Conservation (phyloP, 148 eudicot species). For the Spergularia bocconei region DNA sequence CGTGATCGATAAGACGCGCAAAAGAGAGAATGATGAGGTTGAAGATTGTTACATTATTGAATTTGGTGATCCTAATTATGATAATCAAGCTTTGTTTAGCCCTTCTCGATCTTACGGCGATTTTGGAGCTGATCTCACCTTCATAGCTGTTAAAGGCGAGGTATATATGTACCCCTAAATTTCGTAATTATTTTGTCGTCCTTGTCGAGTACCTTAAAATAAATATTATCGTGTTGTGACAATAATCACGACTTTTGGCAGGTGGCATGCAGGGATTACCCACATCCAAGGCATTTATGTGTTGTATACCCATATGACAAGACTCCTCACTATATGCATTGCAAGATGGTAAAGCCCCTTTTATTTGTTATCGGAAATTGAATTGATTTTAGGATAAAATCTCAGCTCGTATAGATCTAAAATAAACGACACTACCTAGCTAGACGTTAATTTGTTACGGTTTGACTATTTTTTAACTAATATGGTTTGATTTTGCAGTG, state of each 20-base stretch:
- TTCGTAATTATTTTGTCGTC: not conserved
- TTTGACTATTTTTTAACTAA: not conserved
- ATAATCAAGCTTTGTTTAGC: not conserved
- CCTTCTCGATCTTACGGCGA: not conserved
- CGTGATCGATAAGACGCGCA: conserved; percentile 20
- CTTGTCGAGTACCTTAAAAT: not conserved
- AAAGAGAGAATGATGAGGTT: conserved; percentile 29
- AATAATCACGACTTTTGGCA: not conserved
- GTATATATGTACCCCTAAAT: not conserved
- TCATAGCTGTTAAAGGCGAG: conserved; percentile 22
- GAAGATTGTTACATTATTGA: conserved; percentile 50
- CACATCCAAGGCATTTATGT: conserved; percentile 28
- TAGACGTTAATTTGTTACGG: too few species aligned
- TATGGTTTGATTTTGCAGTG: conserved; percentile 25
- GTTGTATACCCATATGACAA: conserved; percentile 6
- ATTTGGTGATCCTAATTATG: conserved; percentile 24
- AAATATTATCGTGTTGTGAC: not conserved
- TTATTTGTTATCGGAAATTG: not conserved
- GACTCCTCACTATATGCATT: conserved; percentile 13
- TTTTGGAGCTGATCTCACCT: not conserved
- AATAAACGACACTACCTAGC: not conserved
- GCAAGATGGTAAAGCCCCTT: conserved; percentile 16
- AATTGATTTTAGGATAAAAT: not conserved
- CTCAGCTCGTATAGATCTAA: not conserved
- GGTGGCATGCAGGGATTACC: conserved; percentile 31